These are phyloP conservation scores for Mediolabrus comicus DNA, from an alignment of 108 stramenopile species.

Conservation along the genomic window DNA sequence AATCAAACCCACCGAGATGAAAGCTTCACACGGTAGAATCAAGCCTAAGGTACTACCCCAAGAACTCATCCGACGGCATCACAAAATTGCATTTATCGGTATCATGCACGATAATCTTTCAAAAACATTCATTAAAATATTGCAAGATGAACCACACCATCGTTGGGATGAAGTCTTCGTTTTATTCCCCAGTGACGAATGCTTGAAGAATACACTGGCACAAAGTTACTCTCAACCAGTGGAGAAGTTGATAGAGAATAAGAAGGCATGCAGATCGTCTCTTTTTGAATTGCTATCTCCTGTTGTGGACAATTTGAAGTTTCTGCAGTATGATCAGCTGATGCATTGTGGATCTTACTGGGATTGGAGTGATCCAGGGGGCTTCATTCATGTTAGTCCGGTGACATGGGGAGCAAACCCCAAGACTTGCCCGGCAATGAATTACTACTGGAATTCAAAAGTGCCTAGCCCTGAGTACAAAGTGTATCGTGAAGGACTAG, in stretches of 20 bases:
- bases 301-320: conserved; percentile 10
- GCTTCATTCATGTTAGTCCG: conserved; percentile 36
- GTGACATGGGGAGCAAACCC: conserved; percentile 28
- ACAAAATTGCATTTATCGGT: conserved; percentile 24
- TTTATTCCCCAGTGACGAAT: conserved; percentile 20
- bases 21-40: not conserved
- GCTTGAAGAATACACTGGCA: conserved; percentile 6
- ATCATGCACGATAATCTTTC: conserved; percentile 31
- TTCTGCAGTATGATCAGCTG: conserved; percentile 21
- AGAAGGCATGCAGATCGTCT: not conserved
- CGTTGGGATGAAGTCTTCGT: conserved; percentile 30
- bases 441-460: conserved; percentile 28
- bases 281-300: not conserved
- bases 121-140: conserved; percentile 6
- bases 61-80: conserved; percentile 29
- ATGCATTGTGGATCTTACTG: conserved; percentile 37
- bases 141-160: conserved; percentile 7
- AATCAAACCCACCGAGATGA: conserved; percentile 34
- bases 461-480: conserved; percentile 18
- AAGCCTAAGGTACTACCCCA: conserved; percentile 25
- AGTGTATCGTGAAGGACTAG: conserved; percentile 27
- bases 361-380: conserved; percentile 35
- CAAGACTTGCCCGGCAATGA: conserved; percentile 34
- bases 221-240: conserved; percentile 1
- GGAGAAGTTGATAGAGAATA: conserved; percentile 12